phyloP scores from a whole-genome alignment of 805 yeast species.

The Hagleromyces aurorensis region DNA sequence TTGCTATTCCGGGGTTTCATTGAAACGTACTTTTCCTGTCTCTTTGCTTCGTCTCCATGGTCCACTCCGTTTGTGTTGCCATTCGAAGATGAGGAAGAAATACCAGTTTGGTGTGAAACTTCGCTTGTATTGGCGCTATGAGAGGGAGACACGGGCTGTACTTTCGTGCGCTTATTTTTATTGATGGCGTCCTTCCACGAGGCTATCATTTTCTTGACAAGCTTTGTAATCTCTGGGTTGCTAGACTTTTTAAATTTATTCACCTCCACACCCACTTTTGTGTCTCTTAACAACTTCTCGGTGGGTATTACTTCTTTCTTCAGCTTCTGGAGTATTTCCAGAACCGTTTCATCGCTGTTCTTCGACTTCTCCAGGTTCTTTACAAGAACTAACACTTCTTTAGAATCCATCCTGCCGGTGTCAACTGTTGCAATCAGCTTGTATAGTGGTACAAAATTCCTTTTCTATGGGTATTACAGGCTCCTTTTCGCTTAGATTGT shows the following conservation, averaged over 20 bases:
- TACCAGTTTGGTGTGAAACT: slow-evolving; percentile 8
- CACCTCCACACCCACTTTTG: slow-evolving; percentile 95
- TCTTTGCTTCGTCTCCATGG: slow-evolving; percentile 15
- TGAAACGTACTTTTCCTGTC: slow-evolving; percentile 37
- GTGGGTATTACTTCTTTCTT: slow-evolving; percentile 71
- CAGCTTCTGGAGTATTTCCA: slow-evolving; percentile 57
- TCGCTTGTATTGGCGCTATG: slow-evolving; percentile 5
- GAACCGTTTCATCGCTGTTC: slow-evolving; percentile 48
- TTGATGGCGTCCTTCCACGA: slow-evolving; percentile 88
- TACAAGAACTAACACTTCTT: slow-evolving; percentile 63
- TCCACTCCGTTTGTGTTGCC: slow-evolving; percentile 3
- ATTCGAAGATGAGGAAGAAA: slow-evolving; percentile 15
- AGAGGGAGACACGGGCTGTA: slow-evolving; percentile 15
- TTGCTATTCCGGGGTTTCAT: slow-evolving; percentile 65
- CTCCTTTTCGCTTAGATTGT: too few species aligned
- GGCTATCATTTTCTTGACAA: slow-evolving; percentile 77
- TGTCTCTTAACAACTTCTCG: slow-evolving; percentile 75
- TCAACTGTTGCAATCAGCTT: too few species aligned
- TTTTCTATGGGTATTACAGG: too few species aligned
- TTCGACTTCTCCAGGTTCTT: slow-evolving; percentile 66
- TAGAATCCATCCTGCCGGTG: slow-evolving; percentile 48
- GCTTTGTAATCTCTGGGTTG: slow-evolving; percentile 55
- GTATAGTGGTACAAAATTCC: too few species aligned
- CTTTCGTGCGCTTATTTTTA: slow-evolving; percentile 40
- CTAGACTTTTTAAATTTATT: slow-evolving; percentile 70